Base-by-base conservation (phyloP, 306 rosid species). In the Mimosa pudica region DNA sequence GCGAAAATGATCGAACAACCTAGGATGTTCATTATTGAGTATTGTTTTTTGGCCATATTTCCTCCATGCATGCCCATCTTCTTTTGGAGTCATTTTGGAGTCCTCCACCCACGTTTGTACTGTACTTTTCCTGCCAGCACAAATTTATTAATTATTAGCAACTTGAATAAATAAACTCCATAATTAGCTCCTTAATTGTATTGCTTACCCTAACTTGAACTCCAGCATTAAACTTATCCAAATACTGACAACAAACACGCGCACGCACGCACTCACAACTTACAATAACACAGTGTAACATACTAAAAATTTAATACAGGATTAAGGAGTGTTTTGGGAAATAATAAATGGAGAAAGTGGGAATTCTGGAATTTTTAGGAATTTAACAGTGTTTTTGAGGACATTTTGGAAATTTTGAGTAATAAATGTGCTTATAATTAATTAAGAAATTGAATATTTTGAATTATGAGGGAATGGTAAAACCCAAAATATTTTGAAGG, bases 11-110 rank as follows among this genome's bases (percentile, higher is more conserved):
- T 14, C 14, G 5, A 51, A 51, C 5, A 8, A 7, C 83, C 97
- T 96, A 90, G 13, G 91, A 42, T 69, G 55, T 62, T 71, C 48
- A 71, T 81, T 10, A 70, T 85, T 70, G 0, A 82, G 85, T 70
- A 93, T 93, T 0, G 1, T 8, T 66, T 93, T 93, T 71, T 93
- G 94, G 33, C 97, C 97, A 20, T 93, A 93, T 51, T 91, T 91
- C 75, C 97, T 93, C 96, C 97, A 92, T 10, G 86, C 87, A 75
- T 88, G 85, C 1, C 97, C 92, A 77, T 90, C 97, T 17, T 87
- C 87, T 0, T 16, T 51, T 71, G 81, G 86, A 64, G 71, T 18
- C 8, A 68, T 10, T 6, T 79, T 77, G 20, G 89, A 77, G 0
- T 85, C 91, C 46, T 70, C 81, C 74, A 61, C 89, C 89, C 82